A percentile compares a stretch with the other conserved stretches of the same genome.
These are phyloP conservation scores for Pelargonium australe DNA, from an alignment of 441 rosid genomes.

Conservation along the genomic window DNA sequence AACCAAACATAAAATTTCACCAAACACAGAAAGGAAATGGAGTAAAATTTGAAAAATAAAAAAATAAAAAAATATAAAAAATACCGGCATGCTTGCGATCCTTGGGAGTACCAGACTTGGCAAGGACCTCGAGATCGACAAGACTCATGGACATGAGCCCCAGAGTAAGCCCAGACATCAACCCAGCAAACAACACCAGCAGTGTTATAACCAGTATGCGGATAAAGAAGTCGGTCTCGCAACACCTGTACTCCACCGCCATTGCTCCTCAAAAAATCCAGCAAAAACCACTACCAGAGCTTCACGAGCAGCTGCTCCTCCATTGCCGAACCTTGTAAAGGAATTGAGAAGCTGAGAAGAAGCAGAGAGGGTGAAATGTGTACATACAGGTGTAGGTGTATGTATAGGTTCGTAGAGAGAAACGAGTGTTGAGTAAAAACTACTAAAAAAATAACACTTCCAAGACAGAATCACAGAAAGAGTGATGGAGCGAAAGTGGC, in stretches of 20 bases:
- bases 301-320: not conserved
- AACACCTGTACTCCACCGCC: slow-evolving; percentile 66
- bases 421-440: not conserved
- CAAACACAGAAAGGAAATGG: not conserved
- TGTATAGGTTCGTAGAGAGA: not conserved
- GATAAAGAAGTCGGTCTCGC: slow-evolving; percentile 52
- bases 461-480: too few relatives aligned
- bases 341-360: not conserved
- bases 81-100: slow-evolving; percentile 73
- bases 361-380: slow-evolving; percentile 1
- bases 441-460: too few relatives aligned
- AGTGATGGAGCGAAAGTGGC: not conserved
- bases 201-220: slow-evolving; percentile 46
- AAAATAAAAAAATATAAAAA: not conserved
- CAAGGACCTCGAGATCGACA: slow-evolving; percentile 98
- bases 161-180: slow-evolving; percentile 93
- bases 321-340: not conserved
- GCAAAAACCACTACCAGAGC: slow-evolving; percentile 1
- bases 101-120: slow-evolving; percentile 76
- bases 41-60: not conserved
- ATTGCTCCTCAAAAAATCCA: slow-evolving; percentile 23
- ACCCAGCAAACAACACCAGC: slow-evolving; percentile 74
- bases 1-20: not conserved
- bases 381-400: not conserved
- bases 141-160: slow-evolving; percentile 96